phyloP scores from a whole-genome alignment of 768 basidiomycete species.

The Tulasnella calospora region DNA sequence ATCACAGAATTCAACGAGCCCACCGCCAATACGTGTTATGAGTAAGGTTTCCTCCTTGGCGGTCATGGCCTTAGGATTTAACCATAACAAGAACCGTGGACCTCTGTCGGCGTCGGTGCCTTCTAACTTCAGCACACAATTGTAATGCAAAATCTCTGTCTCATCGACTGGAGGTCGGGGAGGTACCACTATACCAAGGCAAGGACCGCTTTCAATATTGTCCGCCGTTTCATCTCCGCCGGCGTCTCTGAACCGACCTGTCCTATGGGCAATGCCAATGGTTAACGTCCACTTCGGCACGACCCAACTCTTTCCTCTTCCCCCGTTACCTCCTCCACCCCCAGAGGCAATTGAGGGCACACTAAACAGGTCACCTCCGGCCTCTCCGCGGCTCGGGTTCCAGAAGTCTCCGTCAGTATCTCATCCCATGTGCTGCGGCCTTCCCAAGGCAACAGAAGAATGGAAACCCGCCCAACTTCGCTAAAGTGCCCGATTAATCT shows the following conservation, averaged over 20 bases:
- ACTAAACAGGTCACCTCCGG: slow-evolving; percentile 7
- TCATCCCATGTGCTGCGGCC: background rate
- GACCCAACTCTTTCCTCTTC: slow-evolving; percentile 19
- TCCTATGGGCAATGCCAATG: background rate
- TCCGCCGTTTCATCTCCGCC: background rate
- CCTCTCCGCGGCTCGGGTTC: background rate
- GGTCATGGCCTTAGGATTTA: background rate
- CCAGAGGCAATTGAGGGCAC: slow-evolving; percentile 12
- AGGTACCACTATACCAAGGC: slow-evolving; percentile 6
- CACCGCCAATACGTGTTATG: slow-evolving; percentile 10
- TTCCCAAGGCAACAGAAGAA: slow-evolving; percentile 7
- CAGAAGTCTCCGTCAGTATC: background rate
- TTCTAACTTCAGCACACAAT: background rate
- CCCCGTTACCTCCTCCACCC: slow-evolving; percentile 18
- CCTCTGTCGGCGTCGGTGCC: background rate
- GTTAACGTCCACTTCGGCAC: slow-evolving; percentile 14
- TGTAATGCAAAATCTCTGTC: slow-evolving; percentile 6
- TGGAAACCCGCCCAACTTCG: background rate
- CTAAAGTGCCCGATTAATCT: background rate
- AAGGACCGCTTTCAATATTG: slow-evolving; percentile 1
- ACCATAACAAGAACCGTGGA: background rate
- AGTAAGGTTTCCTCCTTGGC: slow-evolving; percentile 21
- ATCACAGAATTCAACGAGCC: background rate
- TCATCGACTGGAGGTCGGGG: slow-evolving; percentile 1
- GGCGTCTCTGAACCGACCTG: background rate